Conservation (phyloP, 371 early-diverging fungal genomes). For the Syncephalastrum monosporum region DNA sequence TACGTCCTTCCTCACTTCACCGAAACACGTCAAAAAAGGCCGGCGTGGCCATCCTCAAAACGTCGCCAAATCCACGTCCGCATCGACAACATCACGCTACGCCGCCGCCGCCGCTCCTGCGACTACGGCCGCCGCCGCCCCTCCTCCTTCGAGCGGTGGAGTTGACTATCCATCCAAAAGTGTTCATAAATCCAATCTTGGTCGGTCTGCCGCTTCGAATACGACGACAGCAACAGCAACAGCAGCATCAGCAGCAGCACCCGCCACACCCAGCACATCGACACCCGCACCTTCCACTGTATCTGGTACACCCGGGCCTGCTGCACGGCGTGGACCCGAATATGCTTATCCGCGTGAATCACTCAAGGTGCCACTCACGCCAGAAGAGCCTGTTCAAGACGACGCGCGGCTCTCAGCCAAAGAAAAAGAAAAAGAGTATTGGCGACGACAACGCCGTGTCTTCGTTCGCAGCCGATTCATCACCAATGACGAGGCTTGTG, state of each 20-base stretch:
- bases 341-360: slow-evolving; percentile 23
- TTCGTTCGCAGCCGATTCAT: slow-evolving; percentile 39
- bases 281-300: neutral
- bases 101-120: too few relatives aligned
- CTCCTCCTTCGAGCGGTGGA: too few relatives aligned
- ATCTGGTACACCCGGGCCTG: neutral
- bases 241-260: slow-evolving; percentile 2
- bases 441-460: slow-evolving; percentile 37
- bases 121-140: too few relatives aligned
- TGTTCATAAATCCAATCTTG: too few relatives aligned
- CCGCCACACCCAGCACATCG: neutral
- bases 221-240: neutral
- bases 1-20: too few relatives aligned
- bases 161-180: too few relatives aligned
- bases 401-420: slow-evolving; percentile 14
- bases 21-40: too few relatives aligned
- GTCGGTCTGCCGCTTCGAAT: too few relatives aligned
- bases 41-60: too few relatives aligned
- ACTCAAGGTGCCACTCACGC: slow-evolving; percentile 12
- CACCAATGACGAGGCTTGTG: slow-evolving; percentile 30
- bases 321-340: slow-evolving; percentile 14
- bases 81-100: too few relatives aligned
- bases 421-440: slow-evolving; percentile 32
- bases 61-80: too few relatives aligned
- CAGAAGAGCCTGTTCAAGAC: slow-evolving; percentile 18